phyloP scores from a whole-genome alignment of 2,329 filamentous ascomycete species.

The Ophiostoma ips region DNA sequence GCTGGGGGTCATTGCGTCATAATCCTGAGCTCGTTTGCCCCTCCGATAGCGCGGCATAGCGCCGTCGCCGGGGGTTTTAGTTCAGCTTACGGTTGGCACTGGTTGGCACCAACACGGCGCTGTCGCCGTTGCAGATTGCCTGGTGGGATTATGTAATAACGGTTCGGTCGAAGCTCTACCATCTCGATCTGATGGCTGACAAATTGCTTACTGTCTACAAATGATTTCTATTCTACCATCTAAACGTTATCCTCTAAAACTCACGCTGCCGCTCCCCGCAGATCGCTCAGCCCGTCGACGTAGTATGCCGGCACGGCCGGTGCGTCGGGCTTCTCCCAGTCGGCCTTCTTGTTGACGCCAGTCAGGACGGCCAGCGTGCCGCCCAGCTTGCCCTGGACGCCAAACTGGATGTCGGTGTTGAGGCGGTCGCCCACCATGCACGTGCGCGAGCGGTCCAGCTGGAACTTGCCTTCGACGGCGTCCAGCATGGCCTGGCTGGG shows the following conservation, averaged over 20 bases:
- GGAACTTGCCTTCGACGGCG: conserved; percentile 89
- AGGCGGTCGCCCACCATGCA: conserved; percentile 95
- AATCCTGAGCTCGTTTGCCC: neutral
- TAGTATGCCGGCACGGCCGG: conserved; percentile 66
- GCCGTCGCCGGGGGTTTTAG: no score
- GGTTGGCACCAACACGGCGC: no score
- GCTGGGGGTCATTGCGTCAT: neutral
- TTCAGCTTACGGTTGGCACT: no score
- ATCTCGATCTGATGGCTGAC: no score
- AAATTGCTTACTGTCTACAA: no score
- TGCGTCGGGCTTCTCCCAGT: conserved; percentile 59
- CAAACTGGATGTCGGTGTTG: conserved; percentile 94
- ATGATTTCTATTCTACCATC: no score
- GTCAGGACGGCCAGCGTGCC: conserved; percentile 86
- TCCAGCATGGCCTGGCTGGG: conserved; percentile 99
- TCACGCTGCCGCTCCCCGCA: conserved; percentile 23
- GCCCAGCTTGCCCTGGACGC: conserved; percentile 76
- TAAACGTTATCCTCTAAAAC: no score
- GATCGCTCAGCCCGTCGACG: conserved; percentile 70
- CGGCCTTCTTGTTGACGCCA: conserved; percentile 73
- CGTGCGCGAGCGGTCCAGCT: conserved; percentile 66
- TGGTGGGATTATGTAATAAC: no score
- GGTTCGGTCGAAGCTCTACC: no score
- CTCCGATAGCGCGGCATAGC: neutral
- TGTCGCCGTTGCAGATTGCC: no score